These are phyloP conservation scores for Mallotus repandus DNA, from an alignment of 441 rosid species.

Conservation along the genomic window DNA sequence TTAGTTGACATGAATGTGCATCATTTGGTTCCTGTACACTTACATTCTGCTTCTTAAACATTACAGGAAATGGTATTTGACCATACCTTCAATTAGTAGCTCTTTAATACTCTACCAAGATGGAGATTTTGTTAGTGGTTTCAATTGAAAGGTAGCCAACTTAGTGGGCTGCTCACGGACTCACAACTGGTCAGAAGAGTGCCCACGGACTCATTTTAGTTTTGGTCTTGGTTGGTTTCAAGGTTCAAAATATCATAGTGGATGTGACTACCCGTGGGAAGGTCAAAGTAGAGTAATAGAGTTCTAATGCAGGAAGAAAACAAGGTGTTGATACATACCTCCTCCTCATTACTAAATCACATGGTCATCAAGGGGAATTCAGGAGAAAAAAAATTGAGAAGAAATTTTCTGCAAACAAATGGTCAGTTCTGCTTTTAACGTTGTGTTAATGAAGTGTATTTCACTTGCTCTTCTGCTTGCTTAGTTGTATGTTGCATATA, in stretches of 20 bases:
- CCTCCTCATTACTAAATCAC: conserved; percentile 16
- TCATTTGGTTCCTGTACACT: background rate
- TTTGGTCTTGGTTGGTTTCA: conserved; percentile 29
- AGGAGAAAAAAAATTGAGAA: background rate
- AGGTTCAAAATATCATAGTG: conserved; percentile 26
- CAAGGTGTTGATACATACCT: conserved; percentile 8
- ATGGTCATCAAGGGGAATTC: conserved; percentile 13
- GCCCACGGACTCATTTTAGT: conserved; percentile 18
- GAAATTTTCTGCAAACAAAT: background rate
- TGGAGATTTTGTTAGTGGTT: conserved; percentile 19
- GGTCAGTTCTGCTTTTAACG: conserved; percentile 17
- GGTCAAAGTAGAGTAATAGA: conserved; percentile 14
- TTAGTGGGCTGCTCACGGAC: conserved; percentile 22
- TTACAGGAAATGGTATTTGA: conserved; percentile 50
- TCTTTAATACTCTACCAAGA: conserved; percentile 20
- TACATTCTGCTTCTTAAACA: conserved; percentile 14
- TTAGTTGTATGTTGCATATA: conserved; percentile 22
- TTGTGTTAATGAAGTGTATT: conserved; percentile 9
- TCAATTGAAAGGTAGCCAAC: conserved; percentile 25
- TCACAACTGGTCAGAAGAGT: conserved; percentile 21
- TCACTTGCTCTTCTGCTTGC: conserved; percentile 12
- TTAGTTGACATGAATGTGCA: background rate
- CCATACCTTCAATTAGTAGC: conserved; percentile 32
- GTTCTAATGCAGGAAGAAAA: conserved; percentile 11
- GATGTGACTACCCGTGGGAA: conserved; percentile 12